Evolutionary conservation across 2,329 filamentous ascomycete species (phyloP).

Genomic region (Botryotinia narcissicola): DNA sequence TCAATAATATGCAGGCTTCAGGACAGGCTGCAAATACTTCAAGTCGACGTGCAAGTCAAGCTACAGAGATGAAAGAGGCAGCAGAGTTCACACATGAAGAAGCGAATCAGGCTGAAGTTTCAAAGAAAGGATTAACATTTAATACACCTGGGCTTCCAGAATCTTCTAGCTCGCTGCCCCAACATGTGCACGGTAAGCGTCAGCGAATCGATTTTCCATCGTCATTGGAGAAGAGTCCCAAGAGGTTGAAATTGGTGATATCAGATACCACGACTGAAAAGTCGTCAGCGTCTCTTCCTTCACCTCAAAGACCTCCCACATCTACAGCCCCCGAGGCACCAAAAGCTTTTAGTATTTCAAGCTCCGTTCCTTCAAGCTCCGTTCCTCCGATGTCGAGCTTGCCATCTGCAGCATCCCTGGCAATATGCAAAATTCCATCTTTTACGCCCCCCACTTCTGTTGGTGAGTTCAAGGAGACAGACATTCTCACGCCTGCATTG

Average conservation of each 20-base stretch:
- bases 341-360: neutral
- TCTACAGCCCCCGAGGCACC: neutral
- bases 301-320: neutral
- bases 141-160: neutral
- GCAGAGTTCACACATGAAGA: neutral
- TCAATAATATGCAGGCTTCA: neutral
- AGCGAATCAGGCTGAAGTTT: neutral
- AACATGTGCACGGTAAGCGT: constrained; percentile 9
- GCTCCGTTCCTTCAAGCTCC: neutral
- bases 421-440: constrained; percentile 50
- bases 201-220: constrained; percentile 4
- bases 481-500: constrained; percentile 57
- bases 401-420: neutral
- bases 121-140: neutral
- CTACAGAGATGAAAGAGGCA: neutral
- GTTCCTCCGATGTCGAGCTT: neutral
- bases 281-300: neutral
- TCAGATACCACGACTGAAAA: constrained; percentile 9
- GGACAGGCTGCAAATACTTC: neutral
- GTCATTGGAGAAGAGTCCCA: neutral
- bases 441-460: constrained; percentile 52
- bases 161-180: neutral
- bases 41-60: neutral
- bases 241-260: neutral
- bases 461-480: constrained; percentile 45